Conservation (phyloP, 768 basidiomycete genomes). For the Trametes villosa region DNA sequence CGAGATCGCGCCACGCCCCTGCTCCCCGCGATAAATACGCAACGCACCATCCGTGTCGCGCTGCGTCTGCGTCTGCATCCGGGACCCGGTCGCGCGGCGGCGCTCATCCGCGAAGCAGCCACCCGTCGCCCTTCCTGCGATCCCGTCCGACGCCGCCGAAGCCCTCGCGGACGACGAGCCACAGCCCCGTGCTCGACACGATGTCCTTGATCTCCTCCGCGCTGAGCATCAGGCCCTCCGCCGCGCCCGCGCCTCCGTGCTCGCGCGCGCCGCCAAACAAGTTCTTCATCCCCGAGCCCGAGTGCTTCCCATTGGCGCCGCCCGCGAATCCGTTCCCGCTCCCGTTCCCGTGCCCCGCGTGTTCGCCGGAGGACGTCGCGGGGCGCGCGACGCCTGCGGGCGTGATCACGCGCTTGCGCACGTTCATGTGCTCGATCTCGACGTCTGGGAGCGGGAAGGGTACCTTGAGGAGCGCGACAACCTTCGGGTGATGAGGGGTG, state of each 20-base stretch:
- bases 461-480: constrained; percentile 88
- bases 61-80: no score
- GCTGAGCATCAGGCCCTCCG: constrained; percentile 63
- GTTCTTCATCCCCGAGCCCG: constrained; percentile 16
- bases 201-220: constrained; percentile 96
- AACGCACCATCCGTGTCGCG: no score
- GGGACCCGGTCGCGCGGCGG: no score
- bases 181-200: constrained; percentile 84
- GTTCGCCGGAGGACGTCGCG: constrained; percentile 19
- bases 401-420: constrained; percentile 53
- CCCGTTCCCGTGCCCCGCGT: constrained; percentile 7
- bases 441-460: constrained; percentile 89
- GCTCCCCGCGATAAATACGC: constrained; percentile 7
- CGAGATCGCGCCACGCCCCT: background rate
- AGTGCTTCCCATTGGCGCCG: constrained; percentile 32
- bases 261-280: constrained; percentile 14
- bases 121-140: constrained; percentile 77
- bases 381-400: constrained; percentile 39
- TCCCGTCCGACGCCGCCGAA: constrained; percentile 89
- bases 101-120: constrained; percentile 65
- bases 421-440: constrained; percentile 62
- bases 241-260: constrained; percentile 9
- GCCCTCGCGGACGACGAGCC: constrained; percentile 91
- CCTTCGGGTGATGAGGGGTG: constrained; percentile 95
- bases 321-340: constrained; percentile 25